These are phyloP conservation scores for Dittrichia graveolens DNA, from an alignment of 129 eudicot genomes.

Conservation along the genomic window DNA sequence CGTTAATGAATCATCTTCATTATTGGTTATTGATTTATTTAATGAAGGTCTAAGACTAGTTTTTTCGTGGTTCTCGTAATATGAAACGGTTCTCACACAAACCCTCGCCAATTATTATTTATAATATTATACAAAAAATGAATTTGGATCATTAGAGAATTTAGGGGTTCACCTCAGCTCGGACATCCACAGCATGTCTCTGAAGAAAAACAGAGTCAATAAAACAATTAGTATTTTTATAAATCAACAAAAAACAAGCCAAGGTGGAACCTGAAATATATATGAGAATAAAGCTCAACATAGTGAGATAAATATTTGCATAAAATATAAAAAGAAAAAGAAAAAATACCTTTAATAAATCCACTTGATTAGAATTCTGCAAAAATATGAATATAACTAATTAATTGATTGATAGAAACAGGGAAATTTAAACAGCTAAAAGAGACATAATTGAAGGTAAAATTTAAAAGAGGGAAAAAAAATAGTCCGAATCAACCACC, in stretches of 20 bases:
- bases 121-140: no score
- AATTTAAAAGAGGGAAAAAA: not conserved
- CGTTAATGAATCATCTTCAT: no score
- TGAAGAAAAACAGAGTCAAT: constrained; percentile 34
- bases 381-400: constrained; percentile 19
- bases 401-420: not conserved
- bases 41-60: no score
- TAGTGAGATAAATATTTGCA: not conserved
- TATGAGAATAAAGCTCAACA: not conserved
- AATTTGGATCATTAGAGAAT: not conserved
- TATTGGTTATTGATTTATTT: no score
- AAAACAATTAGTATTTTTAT: not conserved
- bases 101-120: no score
- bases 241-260: not conserved
- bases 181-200: constrained; percentile 52
- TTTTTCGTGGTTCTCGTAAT: no score
- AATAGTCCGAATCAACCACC: constrained; percentile 31
- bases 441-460: not conserved
- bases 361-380: constrained; percentile 49
- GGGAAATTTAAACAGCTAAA: not conserved
- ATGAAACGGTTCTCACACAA: no score
- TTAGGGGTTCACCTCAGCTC: constrained; percentile 60
- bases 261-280: not conserved
- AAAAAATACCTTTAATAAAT: constrained; percentile 46
- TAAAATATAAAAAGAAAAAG: not conserved